phyloP scores from a whole-genome alignment of 441 rosid species.

The Gossypium davidsonii region DNA sequence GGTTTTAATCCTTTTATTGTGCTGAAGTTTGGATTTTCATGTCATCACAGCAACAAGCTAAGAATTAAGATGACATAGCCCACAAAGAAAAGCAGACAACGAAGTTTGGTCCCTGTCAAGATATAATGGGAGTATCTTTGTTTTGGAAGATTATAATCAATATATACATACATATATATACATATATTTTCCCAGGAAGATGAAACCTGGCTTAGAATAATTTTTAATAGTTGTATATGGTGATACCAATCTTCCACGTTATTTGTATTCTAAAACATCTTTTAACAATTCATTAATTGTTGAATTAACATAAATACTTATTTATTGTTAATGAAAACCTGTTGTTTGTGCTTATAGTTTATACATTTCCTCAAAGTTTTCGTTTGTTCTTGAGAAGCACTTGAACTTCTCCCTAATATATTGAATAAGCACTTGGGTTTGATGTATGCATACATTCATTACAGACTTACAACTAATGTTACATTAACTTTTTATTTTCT shows the following conservation, averaged over 20 bases:
- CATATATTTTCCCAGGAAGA: neutral
- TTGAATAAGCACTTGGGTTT: too few species aligned
- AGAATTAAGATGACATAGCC: slow-evolving; percentile 28
- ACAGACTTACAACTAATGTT: too few species aligned
- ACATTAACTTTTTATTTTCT: too few species aligned
- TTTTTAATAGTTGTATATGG: neutral
- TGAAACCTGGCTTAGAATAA: neutral
- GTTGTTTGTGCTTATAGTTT: neutral
- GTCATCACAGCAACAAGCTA: slow-evolving; percentile 27
- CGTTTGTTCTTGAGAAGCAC: neutral
- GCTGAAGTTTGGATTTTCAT: neutral
- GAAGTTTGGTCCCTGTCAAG: neutral
- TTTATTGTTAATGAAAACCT: neutral
- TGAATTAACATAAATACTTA: neutral
- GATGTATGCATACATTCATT: too few species aligned
- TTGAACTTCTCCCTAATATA: too few species aligned
- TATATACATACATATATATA: neutral
- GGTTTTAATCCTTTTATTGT: neutral
- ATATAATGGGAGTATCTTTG: neutral
- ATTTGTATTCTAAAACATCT: slow-evolving; percentile 12
- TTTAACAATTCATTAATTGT: neutral
- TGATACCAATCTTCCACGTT: slow-evolving; percentile 5
- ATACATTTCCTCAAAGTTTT: neutral
- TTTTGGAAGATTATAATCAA: neutral
- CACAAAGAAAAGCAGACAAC: neutral